phyloP scores from a whole-genome alignment of 2,329 filamentous ascomycete genomes.

The Sporothrix schenckii region DNA sequence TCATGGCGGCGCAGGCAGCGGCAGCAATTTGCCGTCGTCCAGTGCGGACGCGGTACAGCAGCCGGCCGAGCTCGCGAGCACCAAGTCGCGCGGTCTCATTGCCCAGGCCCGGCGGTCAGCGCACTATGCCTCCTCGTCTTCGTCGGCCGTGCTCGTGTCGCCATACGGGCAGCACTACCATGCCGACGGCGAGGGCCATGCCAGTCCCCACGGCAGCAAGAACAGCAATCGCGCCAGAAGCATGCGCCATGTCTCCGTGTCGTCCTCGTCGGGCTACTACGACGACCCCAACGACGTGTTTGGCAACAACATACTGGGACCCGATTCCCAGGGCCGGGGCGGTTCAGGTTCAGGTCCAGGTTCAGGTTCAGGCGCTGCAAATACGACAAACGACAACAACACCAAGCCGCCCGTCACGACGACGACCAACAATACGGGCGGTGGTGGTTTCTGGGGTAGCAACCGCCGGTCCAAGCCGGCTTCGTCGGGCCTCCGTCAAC shows the following conservation, averaged over 20 bases:
- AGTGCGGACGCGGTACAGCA: not conserved
- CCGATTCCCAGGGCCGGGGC: not conserved
- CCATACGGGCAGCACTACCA: conserved; percentile 31
- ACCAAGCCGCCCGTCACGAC: not conserved
- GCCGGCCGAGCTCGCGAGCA: not conserved
- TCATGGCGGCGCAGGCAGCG: not conserved
- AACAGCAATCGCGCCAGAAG: not conserved
- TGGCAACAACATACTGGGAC: not conserved
- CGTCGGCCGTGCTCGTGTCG: conserved; percentile 31
- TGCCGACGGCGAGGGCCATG: not conserved
- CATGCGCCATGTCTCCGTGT: not conserved
- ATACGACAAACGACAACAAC: not conserved
- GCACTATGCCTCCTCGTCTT: conserved; percentile 34
- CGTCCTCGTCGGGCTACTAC: not conserved
- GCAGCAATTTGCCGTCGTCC: not conserved
- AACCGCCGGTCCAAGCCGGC: conserved; percentile 22
- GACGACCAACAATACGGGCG: conserved; percentile 9
- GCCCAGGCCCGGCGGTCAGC: conserved; percentile 36
- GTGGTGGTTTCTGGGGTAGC: conserved; percentile 30
- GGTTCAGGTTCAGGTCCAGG: too few relatives aligned
- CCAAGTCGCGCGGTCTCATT: conserved; percentile 31
- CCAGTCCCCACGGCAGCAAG: not conserved
- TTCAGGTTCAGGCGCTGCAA: too few relatives aligned
- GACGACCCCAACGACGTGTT: conserved; percentile 11
- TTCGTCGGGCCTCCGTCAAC: conserved; percentile 25